Evolutionary conservation across 176 grass and related monocot species (phyloP).

Genomic region (Lolium perenne): DNA sequence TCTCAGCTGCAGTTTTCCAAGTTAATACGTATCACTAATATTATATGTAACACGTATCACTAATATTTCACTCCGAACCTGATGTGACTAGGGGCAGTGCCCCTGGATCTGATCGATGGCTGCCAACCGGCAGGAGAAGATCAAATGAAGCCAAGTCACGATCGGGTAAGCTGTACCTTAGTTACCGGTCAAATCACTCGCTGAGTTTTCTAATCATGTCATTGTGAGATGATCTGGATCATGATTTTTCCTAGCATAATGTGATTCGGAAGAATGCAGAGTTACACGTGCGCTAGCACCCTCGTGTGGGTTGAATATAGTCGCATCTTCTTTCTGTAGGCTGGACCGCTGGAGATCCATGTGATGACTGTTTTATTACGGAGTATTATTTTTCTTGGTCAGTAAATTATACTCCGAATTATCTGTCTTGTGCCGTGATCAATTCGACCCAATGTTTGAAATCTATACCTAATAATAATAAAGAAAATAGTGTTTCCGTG

Average conservation of each 20-base stretch:
- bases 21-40: neutral
- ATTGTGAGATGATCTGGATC: neutral
- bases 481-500: no score
- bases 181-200: neutral
- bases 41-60: neutral
- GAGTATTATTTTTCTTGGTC: no score
- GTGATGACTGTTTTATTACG: no score
- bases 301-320: neutral
- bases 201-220: neutral
- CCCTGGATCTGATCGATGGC: neutral
- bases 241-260: neutral
- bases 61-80: neutral
- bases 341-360: no score
- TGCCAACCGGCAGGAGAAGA: neutral
- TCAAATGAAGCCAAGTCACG: neutral
- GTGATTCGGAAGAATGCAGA: neutral
- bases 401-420: no score
- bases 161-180: neutral
- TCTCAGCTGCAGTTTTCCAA: neutral
- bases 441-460: no score
- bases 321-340: no score
- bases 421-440: no score
- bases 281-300: neutral
- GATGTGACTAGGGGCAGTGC: slow-evolving; percentile 17
- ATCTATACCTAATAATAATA: no score